A percentile compares a stretch with the other conserved stretches of the same genome.
These are phyloP conservation scores for Nakaseomyces delphensis DNA, from an alignment of 1,139 yeast species.

Conservation along the genomic window DNA sequence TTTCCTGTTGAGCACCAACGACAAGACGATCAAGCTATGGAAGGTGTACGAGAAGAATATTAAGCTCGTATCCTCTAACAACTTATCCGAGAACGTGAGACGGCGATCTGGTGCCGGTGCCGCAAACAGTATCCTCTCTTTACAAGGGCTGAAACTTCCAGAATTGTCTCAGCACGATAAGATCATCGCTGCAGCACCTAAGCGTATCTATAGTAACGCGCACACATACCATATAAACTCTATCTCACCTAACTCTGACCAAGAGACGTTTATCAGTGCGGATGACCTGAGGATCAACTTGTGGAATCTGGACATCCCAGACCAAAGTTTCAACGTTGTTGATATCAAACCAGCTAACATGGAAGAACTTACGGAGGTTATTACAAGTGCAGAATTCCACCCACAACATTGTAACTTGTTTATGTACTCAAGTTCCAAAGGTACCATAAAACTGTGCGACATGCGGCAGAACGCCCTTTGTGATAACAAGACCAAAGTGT, in stretches of 20 bases:
- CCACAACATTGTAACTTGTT: slow-evolving; percentile 87
- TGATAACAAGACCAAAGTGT: slow-evolving; percentile 80
- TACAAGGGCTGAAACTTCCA: slow-evolving; percentile 59
- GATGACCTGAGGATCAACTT: slow-evolving; percentile 93
- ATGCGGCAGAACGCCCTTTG: slow-evolving; percentile 95
- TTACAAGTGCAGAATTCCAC: slow-evolving; percentile 96
- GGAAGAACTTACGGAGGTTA: slow-evolving; percentile 98
- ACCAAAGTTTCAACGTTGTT: slow-evolving; percentile 92
- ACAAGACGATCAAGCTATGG: slow-evolving; percentile 97
- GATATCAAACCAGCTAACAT: slow-evolving; percentile 96
- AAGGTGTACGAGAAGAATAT: slow-evolving; percentile 87
- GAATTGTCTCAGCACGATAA: slow-evolving; percentile 86
- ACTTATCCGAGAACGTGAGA: slow-evolving; percentile 36
- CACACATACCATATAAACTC: slow-evolving; percentile 98
- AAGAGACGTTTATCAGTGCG: slow-evolving; percentile 86
- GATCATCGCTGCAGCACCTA: slow-evolving; percentile 90
- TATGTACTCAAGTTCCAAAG: slow-evolving; percentile 95
- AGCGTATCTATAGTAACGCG: slow-evolving; percentile 85
- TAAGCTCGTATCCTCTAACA: slow-evolving; percentile 86
- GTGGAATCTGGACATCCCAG: slow-evolving; percentile 93
- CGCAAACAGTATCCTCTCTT: slow-evolving; percentile 12
- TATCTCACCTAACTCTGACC: slow-evolving; percentile 88
- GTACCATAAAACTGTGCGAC: slow-evolving; percentile 90
- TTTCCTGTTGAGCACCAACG: slow-evolving; percentile 84
- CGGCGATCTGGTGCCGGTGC: slow-evolving; percentile 7